Percentiles rank a stretch among this genome's conserved stretches.
phyloP scores from a whole-genome alignment of 2,329 filamentous ascomycete species.

The Exophiala sideris region DNA sequence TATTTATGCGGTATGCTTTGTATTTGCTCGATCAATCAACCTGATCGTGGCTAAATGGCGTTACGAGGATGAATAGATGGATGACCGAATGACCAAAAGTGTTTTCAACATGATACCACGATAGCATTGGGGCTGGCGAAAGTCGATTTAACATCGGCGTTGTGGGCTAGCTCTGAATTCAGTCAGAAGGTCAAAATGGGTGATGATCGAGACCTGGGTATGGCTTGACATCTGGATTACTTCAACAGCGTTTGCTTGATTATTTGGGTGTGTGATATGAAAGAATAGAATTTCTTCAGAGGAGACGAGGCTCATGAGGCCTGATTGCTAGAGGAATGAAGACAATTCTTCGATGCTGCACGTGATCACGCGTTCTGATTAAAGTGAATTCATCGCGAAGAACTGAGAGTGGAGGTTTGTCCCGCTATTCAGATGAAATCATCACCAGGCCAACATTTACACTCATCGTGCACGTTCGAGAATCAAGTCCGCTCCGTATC shows the following conservation, averaged over 20 bases:
- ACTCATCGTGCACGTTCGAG: neutral
- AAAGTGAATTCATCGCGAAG: neutral
- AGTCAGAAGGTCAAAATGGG: slow-evolving; percentile 7
- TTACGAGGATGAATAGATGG: slow-evolving; percentile 14
- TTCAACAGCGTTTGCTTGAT: slow-evolving; percentile 1
- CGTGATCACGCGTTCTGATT: neutral
- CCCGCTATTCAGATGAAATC: neutral
- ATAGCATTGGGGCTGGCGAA: slow-evolving; percentile 24
- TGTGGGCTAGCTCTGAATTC: slow-evolving; percentile 22
- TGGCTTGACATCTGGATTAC: neutral
- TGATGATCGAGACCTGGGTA: neutral
- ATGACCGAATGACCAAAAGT: slow-evolving; percentile 22
- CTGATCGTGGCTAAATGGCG: slow-evolving; percentile 22
- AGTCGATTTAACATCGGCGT: slow-evolving; percentile 32
- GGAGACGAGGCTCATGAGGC: no score
- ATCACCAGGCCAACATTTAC: neutral
- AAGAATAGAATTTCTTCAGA: no score
- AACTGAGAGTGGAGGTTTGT: neutral
- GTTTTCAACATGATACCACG: slow-evolving; percentile 31
- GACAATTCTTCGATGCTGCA: neutral
- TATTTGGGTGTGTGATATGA: no score
- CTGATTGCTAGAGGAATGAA: no score
- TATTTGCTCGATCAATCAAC: slow-evolving; percentile 25
- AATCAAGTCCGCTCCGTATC: neutral
- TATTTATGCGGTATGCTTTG: neutral